phyloP scores from a whole-genome alignment of 2,329 filamentous ascomycete genomes.

The Trichoderma atrobrunneum region DNA sequence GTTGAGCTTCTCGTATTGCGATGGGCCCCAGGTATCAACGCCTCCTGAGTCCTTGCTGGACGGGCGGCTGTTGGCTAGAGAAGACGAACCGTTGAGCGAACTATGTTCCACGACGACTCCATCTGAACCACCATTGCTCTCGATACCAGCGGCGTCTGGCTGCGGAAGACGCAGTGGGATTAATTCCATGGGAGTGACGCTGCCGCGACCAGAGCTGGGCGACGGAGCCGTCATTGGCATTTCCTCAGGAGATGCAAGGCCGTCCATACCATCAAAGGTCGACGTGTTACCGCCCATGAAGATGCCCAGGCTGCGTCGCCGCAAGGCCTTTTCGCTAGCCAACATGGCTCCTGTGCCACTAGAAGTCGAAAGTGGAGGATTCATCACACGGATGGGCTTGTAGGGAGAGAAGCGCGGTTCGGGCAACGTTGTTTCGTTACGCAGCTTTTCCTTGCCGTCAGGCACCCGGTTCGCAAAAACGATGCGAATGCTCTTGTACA shows the following conservation, averaged over 20 bases:
- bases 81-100: constrained; percentile 31
- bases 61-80: constrained; percentile 31
- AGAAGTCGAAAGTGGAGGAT: constrained; percentile 36
- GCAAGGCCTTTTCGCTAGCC: constrained; percentile 57
- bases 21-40: constrained; percentile 31
- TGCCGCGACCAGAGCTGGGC: constrained; percentile 27
- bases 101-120: constrained; percentile 24
- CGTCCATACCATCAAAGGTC: constrained; percentile 34
- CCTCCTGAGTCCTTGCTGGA: constrained; percentile 36
- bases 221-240: constrained; percentile 8
- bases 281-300: constrained; percentile 35
- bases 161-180: constrained; percentile 48
- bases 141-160: constrained; percentile 33
- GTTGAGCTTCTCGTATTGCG: constrained; percentile 63
- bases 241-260: not conserved
- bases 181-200: constrained; percentile 44
- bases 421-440: constrained; percentile 84
- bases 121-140: constrained; percentile 31
- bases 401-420: constrained; percentile 85
- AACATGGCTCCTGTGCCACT: constrained; percentile 48
- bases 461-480: constrained; percentile 97
- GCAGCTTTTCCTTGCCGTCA: constrained; percentile 87
- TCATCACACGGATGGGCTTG: constrained; percentile 62
- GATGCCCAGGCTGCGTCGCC: constrained; percentile 56
- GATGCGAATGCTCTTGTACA: constrained; percentile 89